Evolutionary conservation across 2,329 filamentous ascomycete genomes (phyloP).

Genomic region (Fulvia fulva): DNA sequence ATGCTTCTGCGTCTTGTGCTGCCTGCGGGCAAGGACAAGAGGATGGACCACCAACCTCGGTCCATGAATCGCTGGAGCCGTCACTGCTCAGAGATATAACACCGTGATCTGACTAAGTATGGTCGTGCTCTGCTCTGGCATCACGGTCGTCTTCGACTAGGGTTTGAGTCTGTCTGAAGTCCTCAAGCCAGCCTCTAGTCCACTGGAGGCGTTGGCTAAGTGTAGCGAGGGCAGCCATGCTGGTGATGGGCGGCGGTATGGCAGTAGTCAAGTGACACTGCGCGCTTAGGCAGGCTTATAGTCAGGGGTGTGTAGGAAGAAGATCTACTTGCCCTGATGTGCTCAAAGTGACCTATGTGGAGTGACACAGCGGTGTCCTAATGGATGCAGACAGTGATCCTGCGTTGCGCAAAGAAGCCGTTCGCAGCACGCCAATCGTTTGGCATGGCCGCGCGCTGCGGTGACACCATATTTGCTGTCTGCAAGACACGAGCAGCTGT

Average conservation of each 20-base stretch:
- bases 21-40: neutral
- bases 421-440: neutral
- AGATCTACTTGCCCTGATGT: neutral
- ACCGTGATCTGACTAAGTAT: neutral
- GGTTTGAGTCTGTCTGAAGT: neutral
- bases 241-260: too few species aligned
- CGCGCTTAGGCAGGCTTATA: too few species aligned
- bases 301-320: neutral
- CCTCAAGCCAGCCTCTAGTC: slow-evolving; percentile 9
- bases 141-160: slow-evolving; percentile 3
- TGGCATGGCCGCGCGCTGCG: neutral
- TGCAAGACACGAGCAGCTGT: too few species aligned
- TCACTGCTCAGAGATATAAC: slow-evolving; percentile 15
- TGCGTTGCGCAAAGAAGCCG: neutral
- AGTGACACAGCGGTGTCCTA: neutral
- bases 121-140: neutral
- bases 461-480: too few species aligned
- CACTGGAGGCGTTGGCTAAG: slow-evolving; percentile 1
- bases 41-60: neutral
- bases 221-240: slow-evolving; percentile 2
- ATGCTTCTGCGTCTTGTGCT: neutral
- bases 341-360: neutral
- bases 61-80: slow-evolving; percentile 5
- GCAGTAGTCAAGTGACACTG: too few species aligned
- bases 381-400: neutral